phyloP scores from a whole-genome alignment of 345 rosid genomes.

The Arabidopsis arenosa region DNA sequence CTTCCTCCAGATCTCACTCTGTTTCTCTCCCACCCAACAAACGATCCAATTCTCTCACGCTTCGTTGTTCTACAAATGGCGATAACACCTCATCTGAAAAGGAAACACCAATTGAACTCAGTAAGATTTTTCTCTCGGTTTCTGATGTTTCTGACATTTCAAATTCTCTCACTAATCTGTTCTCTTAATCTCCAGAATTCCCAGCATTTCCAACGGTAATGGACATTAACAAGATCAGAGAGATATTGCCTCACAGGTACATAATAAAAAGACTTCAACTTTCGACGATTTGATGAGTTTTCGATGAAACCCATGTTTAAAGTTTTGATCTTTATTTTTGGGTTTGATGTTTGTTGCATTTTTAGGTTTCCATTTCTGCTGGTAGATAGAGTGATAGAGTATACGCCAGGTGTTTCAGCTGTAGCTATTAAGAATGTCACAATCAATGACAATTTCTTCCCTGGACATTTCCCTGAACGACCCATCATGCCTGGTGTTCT shows the following conservation, averaged over 20 bases:
- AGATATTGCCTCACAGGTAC: constrained; percentile 91
- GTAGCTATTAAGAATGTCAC: constrained; percentile 95
- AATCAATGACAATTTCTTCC: constrained; percentile 92
- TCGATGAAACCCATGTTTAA: constrained; percentile 57
- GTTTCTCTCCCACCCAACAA: constrained; percentile 31
- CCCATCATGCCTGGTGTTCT: constrained; percentile 99
- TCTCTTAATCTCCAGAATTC: constrained; percentile 26
- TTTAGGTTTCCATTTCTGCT: constrained; percentile 85
- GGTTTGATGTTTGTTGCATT: constrained; percentile 15
- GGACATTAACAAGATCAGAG: constrained; percentile 89
- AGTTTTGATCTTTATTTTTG: constrained; percentile 38
- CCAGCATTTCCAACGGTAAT: constrained; percentile 57
- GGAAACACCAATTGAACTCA: constrained; percentile 46
- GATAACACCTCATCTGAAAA: constrained; percentile 26
- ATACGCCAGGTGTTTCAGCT: constrained; percentile 86
- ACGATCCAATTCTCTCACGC: constrained; percentile 31
- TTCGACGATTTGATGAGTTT: constrained; percentile 44
- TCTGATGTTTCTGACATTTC: background rate
- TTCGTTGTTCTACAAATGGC: constrained; percentile 41
- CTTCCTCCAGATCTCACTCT: constrained; percentile 34
- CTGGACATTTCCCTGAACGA: constrained; percentile 95
- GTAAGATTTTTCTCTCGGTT: constrained; percentile 1
- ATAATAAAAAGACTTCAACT: background rate
- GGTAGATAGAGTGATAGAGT: constrained; percentile 93
- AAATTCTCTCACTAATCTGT: background rate